A percentile compares a stretch with the other conserved stretches of the same genome.
Evolutionary conservation across 352 stramenopile species (phyloP).

Genomic region (Globisporangium okanoganense): DNA sequence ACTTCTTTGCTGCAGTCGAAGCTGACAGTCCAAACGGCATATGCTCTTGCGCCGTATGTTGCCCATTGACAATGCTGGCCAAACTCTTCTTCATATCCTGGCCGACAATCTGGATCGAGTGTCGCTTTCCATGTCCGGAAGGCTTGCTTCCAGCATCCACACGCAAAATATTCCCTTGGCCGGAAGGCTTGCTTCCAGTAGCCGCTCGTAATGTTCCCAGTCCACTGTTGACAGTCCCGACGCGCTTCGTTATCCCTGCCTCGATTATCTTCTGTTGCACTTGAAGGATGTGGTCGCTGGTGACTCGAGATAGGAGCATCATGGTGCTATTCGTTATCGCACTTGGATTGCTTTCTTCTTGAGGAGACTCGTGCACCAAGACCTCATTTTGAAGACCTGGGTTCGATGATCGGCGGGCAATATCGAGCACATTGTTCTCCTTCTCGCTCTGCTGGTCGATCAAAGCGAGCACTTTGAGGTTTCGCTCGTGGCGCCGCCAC

Average conservation of each 20-base stretch:
- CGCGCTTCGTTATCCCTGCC: not conserved
- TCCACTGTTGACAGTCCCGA: not conserved
- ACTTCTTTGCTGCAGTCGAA: not conserved
- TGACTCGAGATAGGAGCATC: constrained; percentile 1
- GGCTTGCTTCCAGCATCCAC: not conserved
- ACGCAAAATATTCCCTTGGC: not conserved
- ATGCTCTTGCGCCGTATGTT: not conserved
- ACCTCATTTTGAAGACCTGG: not conserved
- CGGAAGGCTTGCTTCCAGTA: not conserved
- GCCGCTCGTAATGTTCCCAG: not conserved
- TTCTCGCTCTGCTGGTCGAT: constrained; percentile 1
- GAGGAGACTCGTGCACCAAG: not conserved
- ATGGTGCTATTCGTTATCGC: not conserved
- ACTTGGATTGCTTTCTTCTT: not conserved
- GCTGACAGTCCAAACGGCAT: not conserved
- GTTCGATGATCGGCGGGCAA: not conserved
- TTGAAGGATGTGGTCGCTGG: constrained; percentile 1
- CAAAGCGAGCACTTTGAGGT: constrained; percentile 4
- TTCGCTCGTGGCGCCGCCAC: constrained; percentile 13
- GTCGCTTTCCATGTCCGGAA: not conserved
- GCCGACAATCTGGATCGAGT: constrained; percentile 7
- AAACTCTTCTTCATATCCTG: not conserved
- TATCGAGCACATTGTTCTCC: not conserved
- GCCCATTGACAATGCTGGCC: not conserved
- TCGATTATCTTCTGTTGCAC: not conserved